Base-by-base conservation (phyloP, 163 green algal genomes). In the Scenedesmus sp. region DNA sequence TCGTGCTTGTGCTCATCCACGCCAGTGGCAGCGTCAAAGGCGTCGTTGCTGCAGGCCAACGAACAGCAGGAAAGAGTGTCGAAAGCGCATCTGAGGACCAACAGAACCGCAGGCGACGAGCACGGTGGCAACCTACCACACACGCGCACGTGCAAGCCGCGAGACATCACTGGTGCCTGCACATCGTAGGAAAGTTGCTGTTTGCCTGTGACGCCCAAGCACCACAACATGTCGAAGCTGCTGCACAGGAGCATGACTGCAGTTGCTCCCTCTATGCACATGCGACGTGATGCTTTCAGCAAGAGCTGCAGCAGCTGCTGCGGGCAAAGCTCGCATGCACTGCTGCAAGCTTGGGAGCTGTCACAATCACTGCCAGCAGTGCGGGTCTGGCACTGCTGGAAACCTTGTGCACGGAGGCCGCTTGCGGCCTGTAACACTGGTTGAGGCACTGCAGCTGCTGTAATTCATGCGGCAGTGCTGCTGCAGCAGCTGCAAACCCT, bases 1-100 rank as follows among this genome's bases (percentile, higher is more conserved):
- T 99, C 98, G 0, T 94, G 93, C 94, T 99, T 99, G 85, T 70
- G 56, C 2, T 54, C 54, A 94, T 99, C 98, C 16, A 99, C 98
- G 12, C 97, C 97, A 2, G 97, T 99, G 1, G 94, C 74, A 18
- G 96, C 93, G 93, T 99, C 98, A 95, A 99, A 99, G 0, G 95
- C 97, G 84, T 99, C 98, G 89, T 99, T 99, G 93, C 97, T 99
- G 95, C 93, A 91, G 18, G 54, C 16, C 81, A 34, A n/a, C 3
- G n/a, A 4, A 57, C 23, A 46, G 56, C 82, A 13, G 54, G 54
- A 20, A 34, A 81, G 7, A 10, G 9, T 64, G 59, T 64, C 9
- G 59, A 10, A 64, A 8, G 59, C 59, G 7, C 8, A 10, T 64
- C 9, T 46, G 34, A 46, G 34, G 34, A 46, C 34, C 34, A 46